Evolutionary conservation across 2,329 filamentous ascomycete species (phyloP).

Genomic region (Fusarium sp.): DNA sequence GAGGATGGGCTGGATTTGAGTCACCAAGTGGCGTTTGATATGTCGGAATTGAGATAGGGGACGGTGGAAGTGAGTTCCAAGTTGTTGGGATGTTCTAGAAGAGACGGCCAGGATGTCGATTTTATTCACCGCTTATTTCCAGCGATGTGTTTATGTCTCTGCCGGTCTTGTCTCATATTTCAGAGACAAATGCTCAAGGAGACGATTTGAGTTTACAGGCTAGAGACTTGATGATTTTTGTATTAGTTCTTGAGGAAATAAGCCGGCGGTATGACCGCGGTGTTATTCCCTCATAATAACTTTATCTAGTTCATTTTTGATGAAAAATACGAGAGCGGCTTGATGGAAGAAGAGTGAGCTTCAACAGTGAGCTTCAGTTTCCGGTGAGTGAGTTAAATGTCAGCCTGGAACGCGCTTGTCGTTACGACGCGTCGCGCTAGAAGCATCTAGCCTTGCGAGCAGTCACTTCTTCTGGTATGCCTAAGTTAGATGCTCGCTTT

Average conservation of each 20-base stretch:
- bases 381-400: neutral
- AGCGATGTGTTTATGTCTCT: neutral
- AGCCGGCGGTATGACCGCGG: rapidly evolving
- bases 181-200: neutral
- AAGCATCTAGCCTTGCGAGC: neutral
- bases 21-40: neutral
- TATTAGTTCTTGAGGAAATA: neutral
- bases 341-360: too few species aligned
- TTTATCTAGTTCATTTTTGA: too few species aligned
- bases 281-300: rapidly evolving
- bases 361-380: too few species aligned
- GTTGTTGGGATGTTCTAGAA: neutral
- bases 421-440: neutral
- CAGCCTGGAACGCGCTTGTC: neutral
- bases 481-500: neutral
- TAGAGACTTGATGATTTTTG: neutral
- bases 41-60: neutral
- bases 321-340: too few species aligned
- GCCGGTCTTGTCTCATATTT: neutral
- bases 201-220: neutral
- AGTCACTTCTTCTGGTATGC: neutral
- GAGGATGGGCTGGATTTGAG: neutral
- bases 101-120: rapidly evolving
- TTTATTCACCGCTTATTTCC: neutral
- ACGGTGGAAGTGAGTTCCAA: neutral